Base-by-base conservation (phyloP, 352 stramenopile species). In the Phytophthora vignae region DNA sequence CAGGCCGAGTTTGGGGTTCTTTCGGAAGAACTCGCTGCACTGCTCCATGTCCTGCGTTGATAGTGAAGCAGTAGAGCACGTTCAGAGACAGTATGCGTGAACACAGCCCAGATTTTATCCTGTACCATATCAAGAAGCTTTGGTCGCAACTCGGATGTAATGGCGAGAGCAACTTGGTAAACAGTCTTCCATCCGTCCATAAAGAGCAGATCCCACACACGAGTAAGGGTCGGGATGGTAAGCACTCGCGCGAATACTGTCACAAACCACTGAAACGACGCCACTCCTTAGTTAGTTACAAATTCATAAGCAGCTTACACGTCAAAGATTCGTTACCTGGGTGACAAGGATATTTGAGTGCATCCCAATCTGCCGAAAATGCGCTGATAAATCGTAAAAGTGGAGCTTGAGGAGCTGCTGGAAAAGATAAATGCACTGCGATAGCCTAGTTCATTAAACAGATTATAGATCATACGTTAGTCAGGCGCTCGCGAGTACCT, bases 121-220 rank as follows among this genome's bases (percentile, higher is more conserved):
- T 76, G 22, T 25, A 92, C 87, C 81, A 94, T 78, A 2, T 74
- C 40, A 15, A 95, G 65, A 25, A 96, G 75, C 9, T 79, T 76
- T 25, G 79, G 82, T 21, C 82, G 76, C 46, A 96, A 69, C 57
- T 86, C 73, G 0, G 77, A 77, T 1, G 83, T 91, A 22, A 95
- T 80, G 3, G 87, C 84, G 17, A 96, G 79, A 8, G 84, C 86
- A 12, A 95, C 64, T 55, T 82, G 86, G 64, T 87, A 95, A 7
- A 93, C 59, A 72, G 87, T 76, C 69, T 94, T 95, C 85, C 86
- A 92, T 8, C 89, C 89, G 58, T 96, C 89, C 14, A 93, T 56
- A 8, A 93, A 76, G 49, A 96, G 75, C 15, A 92, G 61, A 52
- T 95, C 85, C 87, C 87, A 96, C 9, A 95, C 76, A 29, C 78